A percentile compares a stretch with the other conserved stretches of the same genome.
Conservation (phyloP, 495 filamentous ascomycete genomes). For the Aspergillus incahuasiensis region DNA sequence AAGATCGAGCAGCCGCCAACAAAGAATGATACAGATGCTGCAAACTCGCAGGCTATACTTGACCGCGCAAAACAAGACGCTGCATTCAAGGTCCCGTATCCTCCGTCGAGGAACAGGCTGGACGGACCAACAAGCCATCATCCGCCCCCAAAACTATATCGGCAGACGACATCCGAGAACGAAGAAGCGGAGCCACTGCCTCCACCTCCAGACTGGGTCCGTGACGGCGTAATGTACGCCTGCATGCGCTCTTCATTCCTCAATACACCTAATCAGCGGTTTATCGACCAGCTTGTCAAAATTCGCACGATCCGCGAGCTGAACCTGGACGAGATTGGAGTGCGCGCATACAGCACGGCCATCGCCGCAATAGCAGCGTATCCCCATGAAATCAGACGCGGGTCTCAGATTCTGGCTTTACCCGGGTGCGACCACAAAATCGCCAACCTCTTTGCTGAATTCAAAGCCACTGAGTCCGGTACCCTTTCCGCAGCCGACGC, state of each 20-base stretch:
- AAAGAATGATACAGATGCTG: neutral
- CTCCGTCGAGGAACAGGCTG: neutral
- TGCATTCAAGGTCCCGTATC: constrained; percentile 18
- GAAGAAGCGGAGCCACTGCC: constrained; percentile 49
- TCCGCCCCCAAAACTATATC: constrained; percentile 50
- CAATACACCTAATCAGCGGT: constrained; percentile 66
- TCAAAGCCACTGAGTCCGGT: constrained; percentile 50
- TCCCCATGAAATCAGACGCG: constrained; percentile 53
- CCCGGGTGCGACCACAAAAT: constrained; percentile 83
- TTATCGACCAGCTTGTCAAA: constrained; percentile 70
- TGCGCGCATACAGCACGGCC: constrained; percentile 81
- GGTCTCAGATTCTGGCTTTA: constrained; percentile 61
- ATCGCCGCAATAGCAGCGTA: constrained; percentile 85
- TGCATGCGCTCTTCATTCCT: constrained; percentile 75
- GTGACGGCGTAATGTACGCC: constrained; percentile 61
- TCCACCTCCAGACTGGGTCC: constrained; percentile 67
- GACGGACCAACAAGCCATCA: constrained; percentile 19
- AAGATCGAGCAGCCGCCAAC: constrained; percentile 18
- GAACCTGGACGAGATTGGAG: constrained; percentile 68
- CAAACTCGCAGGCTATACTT: constrained; percentile 35
- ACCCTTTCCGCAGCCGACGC: constrained; percentile 58
- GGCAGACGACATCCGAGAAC: constrained; percentile 69
- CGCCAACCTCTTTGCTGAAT: constrained; percentile 74
- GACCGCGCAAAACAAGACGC: constrained; percentile 52
- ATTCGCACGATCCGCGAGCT: constrained; percentile 69